Evolutionary conservation across 2,329 filamentous ascomycete species (phyloP), one percentile per base, ranked within the genome.

Genomic region (Madurella mycetomatis): DNA sequence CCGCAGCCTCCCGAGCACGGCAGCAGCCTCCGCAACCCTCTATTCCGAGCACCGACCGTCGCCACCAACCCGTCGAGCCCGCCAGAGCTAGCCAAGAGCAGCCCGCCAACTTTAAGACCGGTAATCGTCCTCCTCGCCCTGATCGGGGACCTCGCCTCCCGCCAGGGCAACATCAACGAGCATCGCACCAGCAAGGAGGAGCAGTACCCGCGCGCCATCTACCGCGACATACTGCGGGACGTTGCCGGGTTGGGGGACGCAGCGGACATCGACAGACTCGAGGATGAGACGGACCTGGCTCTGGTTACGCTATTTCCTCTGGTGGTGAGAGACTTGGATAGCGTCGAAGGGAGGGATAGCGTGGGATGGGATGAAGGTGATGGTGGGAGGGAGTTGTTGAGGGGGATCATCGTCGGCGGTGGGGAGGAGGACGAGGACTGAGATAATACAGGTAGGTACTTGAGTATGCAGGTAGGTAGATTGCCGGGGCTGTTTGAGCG

Each of bases 61-160:
- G 25, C 25, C 25, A 7, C 25, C 25, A 25, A 25, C 25, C 3
- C 25, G 25, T 25, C 25, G 25, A 25, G 7, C 7, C 25, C 25
- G 25, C 25, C 25, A 7, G 25, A 25, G 25, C 43, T 32, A 19
- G 9, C 53, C 18, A 11, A 9, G 25, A 7, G 4, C 18, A 41
- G 32, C 49, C 11, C 41, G 37, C 7, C 51, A 18, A 45, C 18
- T 2, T 16, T 62, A 18, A 59, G 40, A 18, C 61, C 66, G 1
- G 54, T 67, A 8, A 42, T 68, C 30, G 50, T 69, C 9, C 69
- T 66, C 64, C 49, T 64, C 2, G 65, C 64, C 42, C 55, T 70
- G 2, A 49, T 70, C 1, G 67, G 65, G n/a, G 62, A 65, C 51
- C 34, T 60, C 1, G 49, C 67, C 9, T 65, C 67, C 11, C 60